Base-by-base conservation (phyloP, 371 early-diverging fungal genomes). In the Rhizopus stolonifer region DNA sequence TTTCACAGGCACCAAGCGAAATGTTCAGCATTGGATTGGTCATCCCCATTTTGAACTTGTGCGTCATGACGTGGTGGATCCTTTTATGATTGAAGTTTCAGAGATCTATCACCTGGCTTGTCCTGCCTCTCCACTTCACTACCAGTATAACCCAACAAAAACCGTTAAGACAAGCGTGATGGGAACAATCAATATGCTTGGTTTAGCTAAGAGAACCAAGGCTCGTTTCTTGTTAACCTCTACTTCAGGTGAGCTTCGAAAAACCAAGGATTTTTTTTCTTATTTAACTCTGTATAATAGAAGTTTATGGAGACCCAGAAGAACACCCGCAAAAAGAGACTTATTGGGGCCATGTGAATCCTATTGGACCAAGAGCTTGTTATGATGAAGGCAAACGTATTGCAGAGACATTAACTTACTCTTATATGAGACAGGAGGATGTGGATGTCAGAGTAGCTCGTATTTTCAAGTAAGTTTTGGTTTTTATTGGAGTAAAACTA, bases 351-450 rank as follows among this genome's bases (percentile, higher is more conserved):
- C 81, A 90, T 71, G 91, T 93, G 26, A 93, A 93, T 66, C 93
- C 91, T 3, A 85, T 84, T 53, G 86, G 86, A 7, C 91, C 91
- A 9, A 74, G 94, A 50, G 92, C 94, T 11, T 93, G 94, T 59
- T 93, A 93, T 68, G 94, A 93, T 56, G 94, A 93, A 76, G 94
- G 92, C 26, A 93, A 93, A 59, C 82, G 94, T 25, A 88, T 91
- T 17, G 91, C 92, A 29, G 94, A 93, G 58, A 92, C 94, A 9
- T 64, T 93, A 32, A 88, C 91, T 0, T 93, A 90, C 62, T 79
- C 88, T 2, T 93, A 91, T 57, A 84, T 83, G 74, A 72, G 84
- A 49, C 89, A 91, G 54, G 88, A 89, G 46, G 74, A 79, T 47
- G 89, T 92, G 13, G 88, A 92, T 56, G 90, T 91, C 19, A 84